phyloP scores from a whole-genome alignment of 768 basidiomycete species.

The Lentinula guzmanii region DNA sequence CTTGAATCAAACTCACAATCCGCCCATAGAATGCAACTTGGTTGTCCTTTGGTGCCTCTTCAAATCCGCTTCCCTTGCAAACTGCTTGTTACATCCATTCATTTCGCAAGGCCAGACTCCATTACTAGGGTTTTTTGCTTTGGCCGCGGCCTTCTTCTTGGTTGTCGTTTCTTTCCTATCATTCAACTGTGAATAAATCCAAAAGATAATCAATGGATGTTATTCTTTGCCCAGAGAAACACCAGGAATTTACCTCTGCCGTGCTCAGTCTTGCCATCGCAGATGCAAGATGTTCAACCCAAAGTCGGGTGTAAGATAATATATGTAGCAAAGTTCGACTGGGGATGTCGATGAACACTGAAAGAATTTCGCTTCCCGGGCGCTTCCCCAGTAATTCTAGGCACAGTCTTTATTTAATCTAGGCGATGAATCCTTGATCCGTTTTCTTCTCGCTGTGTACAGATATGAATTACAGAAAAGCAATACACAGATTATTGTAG shows the following conservation, averaged over 20 bases:
- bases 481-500: background rate
- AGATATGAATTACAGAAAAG: background rate
- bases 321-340: background rate
- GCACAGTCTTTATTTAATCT: background rate
- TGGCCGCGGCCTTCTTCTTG: conserved; percentile 1
- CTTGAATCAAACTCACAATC: conserved; percentile 44
- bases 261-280: background rate
- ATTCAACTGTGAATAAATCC: background rate
- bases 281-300: background rate
- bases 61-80: conserved; percentile 76
- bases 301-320: background rate
- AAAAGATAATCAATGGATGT: background rate
- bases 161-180: background rate
- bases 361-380: background rate
- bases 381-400: background rate
- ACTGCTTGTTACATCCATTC: conserved; percentile 76
- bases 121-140: background rate
- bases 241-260: background rate
- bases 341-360: background rate
- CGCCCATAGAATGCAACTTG: conserved; percentile 68
- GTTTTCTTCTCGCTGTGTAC: too few relatives aligned
- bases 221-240: background rate
- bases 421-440: too few relatives aligned
- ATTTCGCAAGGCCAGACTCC: conserved; percentile 72
- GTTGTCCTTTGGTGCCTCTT: conserved; percentile 80